Evolutionary conservation across 2,329 filamentous ascomycete species (phyloP).

Genomic region (Mollisia scopiformis): DNA sequence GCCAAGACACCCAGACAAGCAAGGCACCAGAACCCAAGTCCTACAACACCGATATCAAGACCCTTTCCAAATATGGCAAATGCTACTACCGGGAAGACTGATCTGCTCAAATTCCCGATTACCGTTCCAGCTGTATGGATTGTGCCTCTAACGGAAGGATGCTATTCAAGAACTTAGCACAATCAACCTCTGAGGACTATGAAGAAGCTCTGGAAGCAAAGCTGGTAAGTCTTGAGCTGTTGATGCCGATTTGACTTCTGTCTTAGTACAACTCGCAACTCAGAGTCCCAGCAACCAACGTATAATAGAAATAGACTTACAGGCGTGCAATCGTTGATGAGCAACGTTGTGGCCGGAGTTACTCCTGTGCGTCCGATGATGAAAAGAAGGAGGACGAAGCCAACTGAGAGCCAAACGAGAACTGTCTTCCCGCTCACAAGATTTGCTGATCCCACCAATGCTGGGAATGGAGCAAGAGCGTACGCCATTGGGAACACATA

Average conservation of each 20-base stretch:
- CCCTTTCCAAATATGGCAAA: slow-evolving; percentile 52
- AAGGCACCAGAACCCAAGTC: slow-evolving; percentile 43
- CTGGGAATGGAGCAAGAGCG: slow-evolving; percentile 67
- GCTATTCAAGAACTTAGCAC: no score
- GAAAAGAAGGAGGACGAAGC: slow-evolving; percentile 56
- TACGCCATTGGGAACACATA: slow-evolving; percentile 72
- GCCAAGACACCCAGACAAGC: slow-evolving; percentile 54
- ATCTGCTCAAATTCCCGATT: slow-evolving; percentile 57
- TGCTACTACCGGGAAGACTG: slow-evolving; percentile 58
- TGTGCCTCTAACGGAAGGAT: slow-evolving; percentile 56
- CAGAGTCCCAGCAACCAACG: no score
- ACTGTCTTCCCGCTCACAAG: slow-evolving; percentile 37
- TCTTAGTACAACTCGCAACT: no score
- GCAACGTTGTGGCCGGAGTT: slow-evolving; percentile 57
- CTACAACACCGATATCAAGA: slow-evolving; percentile 57
- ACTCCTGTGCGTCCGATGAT: slow-evolving; percentile 73
- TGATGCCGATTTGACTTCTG: no score
- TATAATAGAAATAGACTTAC: no score
- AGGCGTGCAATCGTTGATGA: slow-evolving; percentile 63
- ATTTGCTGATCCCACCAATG: slow-evolving; percentile 56
- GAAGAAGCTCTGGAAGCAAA: no score
- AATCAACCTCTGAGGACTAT: no score
- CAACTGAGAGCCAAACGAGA: slow-evolving; percentile 13
- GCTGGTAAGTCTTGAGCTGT: no score
- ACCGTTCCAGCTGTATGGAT: slow-evolving; percentile 58